These are phyloP conservation scores for Saccharomycopsis vini DNA, from an alignment of 805 yeast genomes.

Conservation along the genomic window DNA sequence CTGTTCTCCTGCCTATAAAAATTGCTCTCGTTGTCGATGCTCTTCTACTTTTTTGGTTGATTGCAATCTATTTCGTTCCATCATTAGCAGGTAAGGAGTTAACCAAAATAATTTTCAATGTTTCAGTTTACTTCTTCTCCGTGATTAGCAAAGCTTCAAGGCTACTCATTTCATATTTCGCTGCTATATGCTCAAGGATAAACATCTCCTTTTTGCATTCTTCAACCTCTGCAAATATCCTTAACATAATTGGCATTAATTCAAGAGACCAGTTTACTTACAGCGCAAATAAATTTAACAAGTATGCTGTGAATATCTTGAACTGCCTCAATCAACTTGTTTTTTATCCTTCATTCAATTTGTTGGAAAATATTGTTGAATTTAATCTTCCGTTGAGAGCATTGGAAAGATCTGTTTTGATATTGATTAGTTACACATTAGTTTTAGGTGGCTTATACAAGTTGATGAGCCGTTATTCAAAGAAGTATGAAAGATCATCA, in stretches of 20 bases:
- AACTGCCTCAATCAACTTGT: conserved; percentile 10
- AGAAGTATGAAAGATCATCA: conserved; percentile 18
- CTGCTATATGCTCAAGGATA: no score
- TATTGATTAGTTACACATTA: conserved; percentile 30
- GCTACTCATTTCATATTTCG: neutral
- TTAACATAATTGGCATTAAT: neutral
- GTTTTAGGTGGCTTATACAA: conserved; percentile 24
- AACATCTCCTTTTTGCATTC: neutral
- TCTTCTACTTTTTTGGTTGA: conserved; percentile 5
- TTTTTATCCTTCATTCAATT: conserved; percentile 21
- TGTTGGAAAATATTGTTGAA: conserved; percentile 20
- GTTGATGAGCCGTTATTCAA: conserved; percentile 26
- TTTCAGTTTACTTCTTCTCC: no score
- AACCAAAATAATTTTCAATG: neutral
- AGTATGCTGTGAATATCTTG: neutral
- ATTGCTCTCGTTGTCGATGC: conserved; percentile 6
- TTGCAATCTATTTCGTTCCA: conserved; percentile 13
- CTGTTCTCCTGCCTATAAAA: conserved; percentile 8
- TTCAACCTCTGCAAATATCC: neutral
- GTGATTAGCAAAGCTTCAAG: neutral
- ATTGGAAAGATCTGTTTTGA: conserved; percentile 31
- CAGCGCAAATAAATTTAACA: neutral
- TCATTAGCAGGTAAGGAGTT: conserved; percentile 8
- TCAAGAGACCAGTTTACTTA: neutral
- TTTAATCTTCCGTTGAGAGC: conserved; percentile 26